Percentiles rank a stretch among this genome's conserved stretches.
phyloP scores from a whole-genome alignment of 1,139 yeast genomes.

The Sugiyamaella neomexicana region DNA sequence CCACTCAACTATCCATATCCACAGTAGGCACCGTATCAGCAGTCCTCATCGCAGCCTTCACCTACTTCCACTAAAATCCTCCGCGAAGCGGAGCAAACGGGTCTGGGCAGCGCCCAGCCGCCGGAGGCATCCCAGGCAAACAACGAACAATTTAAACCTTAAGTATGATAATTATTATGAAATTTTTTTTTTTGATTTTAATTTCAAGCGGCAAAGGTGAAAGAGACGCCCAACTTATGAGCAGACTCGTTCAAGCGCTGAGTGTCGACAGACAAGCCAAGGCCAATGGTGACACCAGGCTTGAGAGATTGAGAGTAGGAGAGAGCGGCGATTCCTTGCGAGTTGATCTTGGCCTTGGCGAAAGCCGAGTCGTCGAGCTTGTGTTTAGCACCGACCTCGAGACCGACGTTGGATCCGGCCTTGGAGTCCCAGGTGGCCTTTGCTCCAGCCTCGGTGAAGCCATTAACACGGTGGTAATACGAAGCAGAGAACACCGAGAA shows the following conservation, averaged over 20 bases:
- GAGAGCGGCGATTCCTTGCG: constrained; percentile 92
- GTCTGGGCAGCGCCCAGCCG: constrained; percentile 5
- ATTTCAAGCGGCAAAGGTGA: constrained; percentile 76
- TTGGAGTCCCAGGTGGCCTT: constrained; percentile 96
- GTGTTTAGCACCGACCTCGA: constrained; percentile 97
- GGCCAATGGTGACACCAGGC: constrained; percentile 96
- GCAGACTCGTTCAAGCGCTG: constrained; percentile 95
- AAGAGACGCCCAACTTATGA: constrained; percentile 95
- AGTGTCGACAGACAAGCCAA: constrained; percentile 97
- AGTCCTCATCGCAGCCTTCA: neutral
- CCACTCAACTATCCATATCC: constrained; percentile 1
- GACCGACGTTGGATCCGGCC: constrained; percentile 63
- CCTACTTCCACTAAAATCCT: constrained; percentile 9
- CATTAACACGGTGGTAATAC: constrained; percentile 93
- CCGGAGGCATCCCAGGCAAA: neutral
- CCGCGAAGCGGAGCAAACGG: too few relatives aligned
- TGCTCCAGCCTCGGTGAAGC: constrained; percentile 94
- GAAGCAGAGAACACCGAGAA: constrained; percentile 91
- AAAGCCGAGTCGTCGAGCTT: constrained; percentile 81
- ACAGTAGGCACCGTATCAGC: constrained; percentile 8
- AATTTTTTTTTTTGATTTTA: too few relatives aligned
- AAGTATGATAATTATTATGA: too few relatives aligned
- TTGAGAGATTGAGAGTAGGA: constrained; percentile 93
- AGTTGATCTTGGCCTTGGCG: constrained; percentile 96
- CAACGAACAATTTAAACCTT: too few relatives aligned